Evolutionary conservation across 257 asterid species (phyloP).

Genomic region (Paulownia fortunei): DNA sequence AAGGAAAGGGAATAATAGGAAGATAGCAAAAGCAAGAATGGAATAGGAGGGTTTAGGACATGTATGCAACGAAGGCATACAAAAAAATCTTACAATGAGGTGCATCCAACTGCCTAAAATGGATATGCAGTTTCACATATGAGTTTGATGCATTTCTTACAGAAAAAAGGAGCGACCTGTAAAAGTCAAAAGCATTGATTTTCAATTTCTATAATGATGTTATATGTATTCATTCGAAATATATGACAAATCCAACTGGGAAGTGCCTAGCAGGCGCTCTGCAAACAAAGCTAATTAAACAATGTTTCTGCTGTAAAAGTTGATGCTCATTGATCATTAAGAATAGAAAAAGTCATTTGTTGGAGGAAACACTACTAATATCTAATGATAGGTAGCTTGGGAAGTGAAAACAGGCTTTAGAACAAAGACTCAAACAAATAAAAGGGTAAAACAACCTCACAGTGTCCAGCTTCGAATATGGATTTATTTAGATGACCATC

Average conservation of each 20-base stretch:
- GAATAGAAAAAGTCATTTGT: neutral
- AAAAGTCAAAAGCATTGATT: neutral
- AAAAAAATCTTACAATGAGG: too few species aligned
- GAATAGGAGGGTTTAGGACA: too few species aligned
- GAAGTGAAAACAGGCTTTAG: neutral
- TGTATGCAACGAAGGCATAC: too few species aligned
- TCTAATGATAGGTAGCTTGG: neutral
- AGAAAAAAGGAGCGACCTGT: neutral
- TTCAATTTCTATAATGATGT: neutral
- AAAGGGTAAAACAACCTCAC: neutral
- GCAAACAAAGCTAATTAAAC: neutral
- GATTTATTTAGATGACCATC: neutral
- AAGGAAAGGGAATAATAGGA: neutral
- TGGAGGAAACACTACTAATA: neutral
- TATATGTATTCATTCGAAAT: neutral
- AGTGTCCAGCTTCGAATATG: neutral
- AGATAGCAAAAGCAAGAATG: too few species aligned
- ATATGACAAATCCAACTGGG: neutral
- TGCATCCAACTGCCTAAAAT: too few species aligned
- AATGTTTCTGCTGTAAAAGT: conserved; percentile 4
- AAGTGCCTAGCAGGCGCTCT: too few species aligned
- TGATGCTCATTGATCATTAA: neutral
- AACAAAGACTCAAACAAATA: neutral
- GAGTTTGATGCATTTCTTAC: neutral
- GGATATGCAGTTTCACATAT: too few species aligned